Percentiles rank a stretch among this genome's conserved stretches.
Conservation (phyloP, 2,329 filamentous ascomycete species). For the Hymenoscyphus salicellus region DNA sequence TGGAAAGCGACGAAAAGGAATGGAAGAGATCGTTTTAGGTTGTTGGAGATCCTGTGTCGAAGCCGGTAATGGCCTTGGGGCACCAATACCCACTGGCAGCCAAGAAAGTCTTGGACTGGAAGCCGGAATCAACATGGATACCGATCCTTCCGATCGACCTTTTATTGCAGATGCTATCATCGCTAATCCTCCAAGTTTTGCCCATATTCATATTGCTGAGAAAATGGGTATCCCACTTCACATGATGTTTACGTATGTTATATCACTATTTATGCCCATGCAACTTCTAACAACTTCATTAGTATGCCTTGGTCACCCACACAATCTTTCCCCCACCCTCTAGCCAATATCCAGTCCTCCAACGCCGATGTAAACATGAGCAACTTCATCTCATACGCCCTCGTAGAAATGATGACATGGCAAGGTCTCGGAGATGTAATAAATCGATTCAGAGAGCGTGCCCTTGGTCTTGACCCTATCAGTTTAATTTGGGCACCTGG, state of each 20-base stretch:
- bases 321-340: conserved; percentile 66
- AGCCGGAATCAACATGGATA: conserved; percentile 36
- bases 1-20: conserved; percentile 68
- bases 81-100: conserved; percentile 21
- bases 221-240: conserved; percentile 72
- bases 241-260: conserved; percentile 82
- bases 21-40: conserved; percentile 75
- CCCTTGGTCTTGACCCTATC: conserved; percentile 71
- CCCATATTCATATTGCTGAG: conserved; percentile 72
- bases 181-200: conserved; percentile 75
- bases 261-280: background rate
- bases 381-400: conserved; percentile 66
- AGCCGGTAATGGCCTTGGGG: conserved; percentile 60
- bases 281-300: conserved; percentile 10
- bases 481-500: conserved; percentile 81
- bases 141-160: conserved; percentile 43
- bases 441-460: conserved; percentile 76
- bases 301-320: conserved; percentile 70
- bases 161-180: conserved; percentile 84
- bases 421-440: conserved; percentile 83
- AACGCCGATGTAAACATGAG: conserved; percentile 62
- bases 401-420: conserved; percentile 72
- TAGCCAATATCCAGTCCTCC: conserved; percentile 64
- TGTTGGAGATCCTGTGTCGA: conserved; percentile 87
- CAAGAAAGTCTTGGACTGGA: conserved; percentile 30